Conservation (phyloP, 331 rosid genomes). For the Ulmus americana region DNA sequence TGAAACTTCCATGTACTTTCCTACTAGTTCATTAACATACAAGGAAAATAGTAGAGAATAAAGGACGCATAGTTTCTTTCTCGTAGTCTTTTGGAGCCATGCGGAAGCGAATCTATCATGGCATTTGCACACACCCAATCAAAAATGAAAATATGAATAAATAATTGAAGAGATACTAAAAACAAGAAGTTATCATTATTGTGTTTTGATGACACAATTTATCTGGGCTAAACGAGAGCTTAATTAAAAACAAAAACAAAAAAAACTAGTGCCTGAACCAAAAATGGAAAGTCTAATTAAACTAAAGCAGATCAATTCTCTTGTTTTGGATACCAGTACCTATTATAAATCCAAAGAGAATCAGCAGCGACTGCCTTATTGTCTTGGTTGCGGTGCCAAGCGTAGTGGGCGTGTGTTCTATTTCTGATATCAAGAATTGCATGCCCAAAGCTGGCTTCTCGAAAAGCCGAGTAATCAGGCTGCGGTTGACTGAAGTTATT, state of each 20-base stretch:
- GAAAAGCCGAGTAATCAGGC: constrained; percentile 44
- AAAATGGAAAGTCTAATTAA: not conserved
- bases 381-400: constrained; percentile 52
- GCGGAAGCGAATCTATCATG: too few relatives aligned
- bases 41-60: too few relatives aligned
- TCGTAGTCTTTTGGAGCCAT: too few relatives aligned
- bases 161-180: too few relatives aligned
- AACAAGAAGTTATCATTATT: too few relatives aligned
- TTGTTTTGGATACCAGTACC: constrained; percentile 28
- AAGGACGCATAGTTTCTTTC: too few relatives aligned
- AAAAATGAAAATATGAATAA: too few relatives aligned
- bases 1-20: too few relatives aligned
- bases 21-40: too few relatives aligned
- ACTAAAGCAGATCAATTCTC: constrained; percentile 11
- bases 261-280: too few relatives aligned
- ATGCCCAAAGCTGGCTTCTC: constrained; percentile 56
- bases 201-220: too few relatives aligned
- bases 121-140: too few relatives aligned
- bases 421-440: constrained; percentile 40
- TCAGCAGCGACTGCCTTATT: constrained; percentile 30
- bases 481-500: constrained; percentile 37
- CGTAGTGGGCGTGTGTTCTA: constrained; percentile 40
- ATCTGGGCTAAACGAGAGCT: not conserved
- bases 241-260: not conserved
- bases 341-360: constrained; percentile 37